These are phyloP conservation scores for Angophora floribunda DNA, from an alignment of 345 rosid genomes.

Conservation along the genomic window DNA sequence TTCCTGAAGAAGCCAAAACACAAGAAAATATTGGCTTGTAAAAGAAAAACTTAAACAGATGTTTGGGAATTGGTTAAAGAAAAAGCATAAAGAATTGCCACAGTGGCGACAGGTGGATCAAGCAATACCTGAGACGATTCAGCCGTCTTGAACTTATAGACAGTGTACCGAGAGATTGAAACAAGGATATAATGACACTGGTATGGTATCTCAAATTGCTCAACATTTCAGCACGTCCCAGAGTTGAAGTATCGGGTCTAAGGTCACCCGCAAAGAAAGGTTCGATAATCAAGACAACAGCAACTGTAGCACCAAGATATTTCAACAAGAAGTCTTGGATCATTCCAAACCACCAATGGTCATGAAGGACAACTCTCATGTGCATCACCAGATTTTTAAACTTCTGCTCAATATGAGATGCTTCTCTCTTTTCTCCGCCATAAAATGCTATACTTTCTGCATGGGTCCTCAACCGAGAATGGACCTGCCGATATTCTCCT, in stretches of 20 bases:
- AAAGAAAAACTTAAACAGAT: background rate
- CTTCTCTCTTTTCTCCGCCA: conserved; percentile 92
- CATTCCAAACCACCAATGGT: conserved; percentile 99
- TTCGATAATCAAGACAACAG: conserved; percentile 86
- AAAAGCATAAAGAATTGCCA: background rate
- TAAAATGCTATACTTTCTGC: conserved; percentile 98
- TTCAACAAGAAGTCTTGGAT: conserved; percentile 93
- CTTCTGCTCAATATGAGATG: conserved; percentile 78
- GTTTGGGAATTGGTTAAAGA: background rate
- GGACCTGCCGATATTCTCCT: conserved; percentile 96
- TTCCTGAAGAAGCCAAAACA: background rate
- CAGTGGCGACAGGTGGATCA: background rate
- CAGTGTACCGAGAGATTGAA: conserved; percentile 90
- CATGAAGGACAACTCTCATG: conserved; percentile 71
- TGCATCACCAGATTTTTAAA: conserved; percentile 70
- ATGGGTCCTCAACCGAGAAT: conserved; percentile 95
- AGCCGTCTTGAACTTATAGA: conserved; percentile 87
- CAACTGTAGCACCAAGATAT: conserved; percentile 96
- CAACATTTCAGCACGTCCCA: conserved; percentile 96
- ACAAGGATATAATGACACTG: conserved; percentile 85
- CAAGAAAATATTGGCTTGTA: background rate
- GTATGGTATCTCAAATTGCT: conserved; percentile 99
- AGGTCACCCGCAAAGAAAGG: conserved; percentile 94
- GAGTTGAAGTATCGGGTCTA: conserved; percentile 78
- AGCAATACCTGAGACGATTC: conserved; percentile 80